Conservation (phyloP, 164 flowering plant species). For the Magnolia officinalis region DNA sequence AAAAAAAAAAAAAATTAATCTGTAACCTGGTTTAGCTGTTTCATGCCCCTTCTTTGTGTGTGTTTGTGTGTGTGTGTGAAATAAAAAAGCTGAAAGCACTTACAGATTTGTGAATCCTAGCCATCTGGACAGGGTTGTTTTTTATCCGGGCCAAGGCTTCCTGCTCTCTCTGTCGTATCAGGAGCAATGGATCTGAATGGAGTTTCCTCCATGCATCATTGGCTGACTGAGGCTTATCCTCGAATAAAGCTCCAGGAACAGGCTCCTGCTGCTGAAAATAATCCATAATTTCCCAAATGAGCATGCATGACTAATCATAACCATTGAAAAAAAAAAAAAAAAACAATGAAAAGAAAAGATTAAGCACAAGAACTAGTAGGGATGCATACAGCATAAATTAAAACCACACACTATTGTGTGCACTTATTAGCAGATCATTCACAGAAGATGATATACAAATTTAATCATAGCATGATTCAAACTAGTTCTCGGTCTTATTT, state of each 20-base stretch:
- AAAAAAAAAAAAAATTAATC: too few species aligned
- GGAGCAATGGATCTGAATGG: conserved; percentile 88
- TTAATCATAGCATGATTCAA: too few species aligned
- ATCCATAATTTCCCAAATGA: not conserved
- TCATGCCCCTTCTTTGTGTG: not conserved
- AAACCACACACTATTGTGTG: too few species aligned
- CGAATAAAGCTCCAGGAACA: conserved; percentile 86
- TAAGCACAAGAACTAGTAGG: not conserved
- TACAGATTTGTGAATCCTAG: conserved; percentile 86
- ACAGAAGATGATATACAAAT: too few species aligned
- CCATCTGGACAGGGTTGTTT: conserved; percentile 95
- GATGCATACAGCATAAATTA: not conserved
- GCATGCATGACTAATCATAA: not conserved
- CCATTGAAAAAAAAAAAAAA: not conserved
- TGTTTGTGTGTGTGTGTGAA: not conserved
- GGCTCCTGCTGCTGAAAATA: conserved; percentile 31
- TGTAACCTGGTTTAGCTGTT: too few species aligned
- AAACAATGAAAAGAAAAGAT: not conserved
- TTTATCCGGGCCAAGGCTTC: conserved; percentile 81
- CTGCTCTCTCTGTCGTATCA: conserved; percentile 91
- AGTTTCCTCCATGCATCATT: conserved; percentile 98
- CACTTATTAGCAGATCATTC: too few species aligned
- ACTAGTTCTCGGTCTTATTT: too few species aligned
- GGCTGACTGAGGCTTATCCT: conserved; percentile 89
- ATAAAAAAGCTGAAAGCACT: conserved; percentile 13